Conservation (phyloP, 371 early-diverging fungal genomes). For the Blakeslea trispora region DNA sequence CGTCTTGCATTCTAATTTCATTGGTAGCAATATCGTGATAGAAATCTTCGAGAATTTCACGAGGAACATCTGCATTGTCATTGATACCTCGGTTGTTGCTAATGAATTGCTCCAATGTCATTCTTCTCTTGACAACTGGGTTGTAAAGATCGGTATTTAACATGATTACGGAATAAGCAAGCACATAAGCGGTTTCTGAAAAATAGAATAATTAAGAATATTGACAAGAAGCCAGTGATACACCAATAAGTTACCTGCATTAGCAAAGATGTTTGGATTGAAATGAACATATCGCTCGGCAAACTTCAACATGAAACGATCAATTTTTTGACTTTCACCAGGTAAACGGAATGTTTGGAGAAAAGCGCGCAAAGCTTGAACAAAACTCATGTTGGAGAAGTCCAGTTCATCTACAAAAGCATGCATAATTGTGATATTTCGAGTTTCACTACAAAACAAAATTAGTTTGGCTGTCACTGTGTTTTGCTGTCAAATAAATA, state of each 20-base stretch:
- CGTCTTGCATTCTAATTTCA: conserved; percentile 94
- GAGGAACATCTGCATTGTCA: conserved; percentile 79
- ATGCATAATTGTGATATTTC: conserved; percentile 91
- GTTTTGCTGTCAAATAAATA: too few relatives aligned
- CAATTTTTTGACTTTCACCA: conserved; percentile 98
- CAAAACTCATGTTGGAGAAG: conserved; percentile 76
- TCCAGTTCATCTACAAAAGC: conserved; percentile 92
- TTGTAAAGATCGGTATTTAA: conserved; percentile 97
- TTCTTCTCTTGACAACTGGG: conserved; percentile 87
- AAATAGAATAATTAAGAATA: too few relatives aligned
- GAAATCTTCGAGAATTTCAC: conserved; percentile 66
- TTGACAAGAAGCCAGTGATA: too few relatives aligned
- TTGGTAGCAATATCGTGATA: conserved; percentile 83
- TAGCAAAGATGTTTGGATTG: conserved; percentile 74
- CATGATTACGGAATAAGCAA: conserved; percentile 94
- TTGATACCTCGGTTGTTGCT: conserved; percentile 95
- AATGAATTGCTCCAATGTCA: conserved; percentile 92
- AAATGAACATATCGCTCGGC: conserved; percentile 88
- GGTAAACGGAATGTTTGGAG: conserved; percentile 94
- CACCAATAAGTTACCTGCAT: conserved; percentile 53
- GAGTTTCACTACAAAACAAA: neutral
- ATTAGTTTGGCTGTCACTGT: neutral
- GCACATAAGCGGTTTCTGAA: conserved; percentile 86
- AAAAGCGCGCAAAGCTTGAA: conserved; percentile 86
- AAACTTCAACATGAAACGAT: conserved; percentile 97